Percentiles rank a stretch among this genome's conserved stretches.
Evolutionary conservation across 2,329 filamentous ascomycete species (phyloP).

Genomic region (Colletotrichum sp.): DNA sequence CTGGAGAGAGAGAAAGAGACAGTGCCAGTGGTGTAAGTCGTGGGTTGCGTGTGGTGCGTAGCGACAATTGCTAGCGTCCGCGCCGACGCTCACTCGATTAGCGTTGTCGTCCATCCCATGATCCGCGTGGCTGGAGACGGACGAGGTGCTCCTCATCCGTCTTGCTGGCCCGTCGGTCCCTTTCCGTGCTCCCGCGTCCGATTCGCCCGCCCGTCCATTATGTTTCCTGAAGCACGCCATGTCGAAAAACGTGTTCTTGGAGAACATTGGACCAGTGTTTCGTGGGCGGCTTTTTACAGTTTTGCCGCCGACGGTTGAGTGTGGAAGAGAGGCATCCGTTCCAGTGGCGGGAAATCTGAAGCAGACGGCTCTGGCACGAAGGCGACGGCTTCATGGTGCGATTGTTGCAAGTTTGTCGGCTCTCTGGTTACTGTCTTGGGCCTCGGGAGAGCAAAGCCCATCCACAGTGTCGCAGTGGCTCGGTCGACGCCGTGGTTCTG

Average conservation of each 20-base stretch:
- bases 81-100: neutral
- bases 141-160: neutral
- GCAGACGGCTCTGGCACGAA: neutral
- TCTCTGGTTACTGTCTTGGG: neutral
- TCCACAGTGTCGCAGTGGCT: slow-evolving; percentile 6
- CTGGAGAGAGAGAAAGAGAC: neutral
- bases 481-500: slow-evolving; percentile 10
- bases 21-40: neutral
- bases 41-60: slow-evolving; percentile 1
- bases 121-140: slow-evolving; percentile 9
- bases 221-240: neutral
- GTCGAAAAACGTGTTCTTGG: neutral
- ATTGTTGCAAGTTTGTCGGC: neutral
- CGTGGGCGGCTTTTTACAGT: neutral
- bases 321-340: neutral
- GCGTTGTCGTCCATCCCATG: neutral
- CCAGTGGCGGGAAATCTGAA: neutral
- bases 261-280: neutral
- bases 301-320: neutral
- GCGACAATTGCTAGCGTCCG: neutral
- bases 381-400: neutral
- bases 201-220: neutral
- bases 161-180: neutral
- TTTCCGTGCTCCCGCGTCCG: slow-evolving; percentile 8
- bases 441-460: neutral